Conservation (phyloP, 116 monocot species). For the Iris pallida region DNA sequence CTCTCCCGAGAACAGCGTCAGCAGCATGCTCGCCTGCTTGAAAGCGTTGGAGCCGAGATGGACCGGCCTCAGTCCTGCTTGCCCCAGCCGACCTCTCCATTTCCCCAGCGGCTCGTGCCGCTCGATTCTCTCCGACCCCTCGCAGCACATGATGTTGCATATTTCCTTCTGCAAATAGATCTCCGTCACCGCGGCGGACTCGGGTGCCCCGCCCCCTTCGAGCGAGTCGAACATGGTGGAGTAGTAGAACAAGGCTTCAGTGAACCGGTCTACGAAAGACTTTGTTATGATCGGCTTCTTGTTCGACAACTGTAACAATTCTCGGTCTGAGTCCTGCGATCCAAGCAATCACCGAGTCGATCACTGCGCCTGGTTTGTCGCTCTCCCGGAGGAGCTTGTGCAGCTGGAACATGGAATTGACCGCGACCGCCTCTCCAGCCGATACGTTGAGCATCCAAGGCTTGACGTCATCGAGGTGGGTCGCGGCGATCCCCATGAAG, state of each 20-base stretch:
- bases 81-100: slow-evolving; percentile 27
- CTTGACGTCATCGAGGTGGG: slow-evolving; percentile 28
- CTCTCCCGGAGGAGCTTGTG: not conserved
- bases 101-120: slow-evolving; percentile 39
- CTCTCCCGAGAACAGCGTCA: slow-evolving; percentile 36
- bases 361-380: not conserved
- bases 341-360: slow-evolving; percentile 3
- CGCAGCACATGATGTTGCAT: slow-evolving; percentile 41
- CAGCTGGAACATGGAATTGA: slow-evolving; percentile 2
- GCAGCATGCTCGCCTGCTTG: slow-evolving; percentile 44
- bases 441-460: slow-evolving; percentile 39
- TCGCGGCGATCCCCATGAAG: slow-evolving; percentile 34
- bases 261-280: slow-evolving; percentile 52
- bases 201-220: slow-evolving; percentile 33
- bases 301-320: slow-evolving; percentile 5
- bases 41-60: slow-evolving; percentile 43
- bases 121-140: slow-evolving; percentile 40
- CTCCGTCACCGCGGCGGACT: slow-evolving; percentile 27
- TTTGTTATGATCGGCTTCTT: slow-evolving; percentile 7
- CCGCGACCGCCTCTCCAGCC: slow-evolving; percentile 3
- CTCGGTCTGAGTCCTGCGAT: not conserved
- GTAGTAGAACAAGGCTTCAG: slow-evolving; percentile 86
- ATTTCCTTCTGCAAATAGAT: slow-evolving; percentile 45
- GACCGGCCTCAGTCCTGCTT: slow-evolving; percentile 40
- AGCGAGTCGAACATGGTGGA: slow-evolving; percentile 96